These are phyloP conservation scores for Chlamydomonas urium DNA, from an alignment of 139 green algal species.

Conservation along the genomic window DNA sequence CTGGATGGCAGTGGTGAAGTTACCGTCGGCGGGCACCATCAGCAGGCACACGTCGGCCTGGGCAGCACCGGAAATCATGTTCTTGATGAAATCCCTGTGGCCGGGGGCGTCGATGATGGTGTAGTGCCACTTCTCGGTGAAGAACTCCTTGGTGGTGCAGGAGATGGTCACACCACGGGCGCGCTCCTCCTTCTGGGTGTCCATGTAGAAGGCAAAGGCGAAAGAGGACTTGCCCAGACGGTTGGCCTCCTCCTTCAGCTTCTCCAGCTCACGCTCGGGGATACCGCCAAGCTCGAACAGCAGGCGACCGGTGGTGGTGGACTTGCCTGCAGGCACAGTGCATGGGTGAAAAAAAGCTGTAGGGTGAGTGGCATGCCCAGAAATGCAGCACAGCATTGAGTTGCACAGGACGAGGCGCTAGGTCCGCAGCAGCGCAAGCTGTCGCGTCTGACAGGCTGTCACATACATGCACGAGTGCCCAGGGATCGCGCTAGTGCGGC, in stretches of 20 bases:
- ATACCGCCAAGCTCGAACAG: conserved; percentile 98
- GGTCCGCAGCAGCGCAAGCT: not conserved
- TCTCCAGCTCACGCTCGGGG: conserved; percentile 96
- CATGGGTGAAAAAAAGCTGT: not conserved
- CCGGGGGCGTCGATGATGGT: conserved; percentile 95
- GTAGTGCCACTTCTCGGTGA: conserved; percentile 98
- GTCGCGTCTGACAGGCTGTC: too few relatives aligned
- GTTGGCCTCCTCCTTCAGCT: conserved; percentile 89
- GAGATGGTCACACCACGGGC: conserved; percentile 93
- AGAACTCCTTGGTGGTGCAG: conserved; percentile 99
- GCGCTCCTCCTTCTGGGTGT: conserved; percentile 89
- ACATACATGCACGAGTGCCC: too few relatives aligned
- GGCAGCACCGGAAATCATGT: conserved; percentile 98
- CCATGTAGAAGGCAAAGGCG: conserved; percentile 92
- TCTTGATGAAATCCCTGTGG: conserved; percentile 99
- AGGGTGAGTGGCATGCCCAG: not conserved
- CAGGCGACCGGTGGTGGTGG: conserved; percentile 78
- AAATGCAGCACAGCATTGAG: not conserved
- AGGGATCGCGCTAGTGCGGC: too few relatives aligned
- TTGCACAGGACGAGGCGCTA: not conserved
- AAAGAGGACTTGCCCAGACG: conserved; percentile 87
- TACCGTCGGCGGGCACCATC: conserved; percentile 83
- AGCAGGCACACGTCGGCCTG: conserved; percentile 92
- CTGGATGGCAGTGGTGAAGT: conserved; percentile 96
- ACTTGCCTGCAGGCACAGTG: conserved; percentile 14